phyloP scores from a whole-genome alignment of 768 basidiomycete species.

The Trametes maxima region DNA sequence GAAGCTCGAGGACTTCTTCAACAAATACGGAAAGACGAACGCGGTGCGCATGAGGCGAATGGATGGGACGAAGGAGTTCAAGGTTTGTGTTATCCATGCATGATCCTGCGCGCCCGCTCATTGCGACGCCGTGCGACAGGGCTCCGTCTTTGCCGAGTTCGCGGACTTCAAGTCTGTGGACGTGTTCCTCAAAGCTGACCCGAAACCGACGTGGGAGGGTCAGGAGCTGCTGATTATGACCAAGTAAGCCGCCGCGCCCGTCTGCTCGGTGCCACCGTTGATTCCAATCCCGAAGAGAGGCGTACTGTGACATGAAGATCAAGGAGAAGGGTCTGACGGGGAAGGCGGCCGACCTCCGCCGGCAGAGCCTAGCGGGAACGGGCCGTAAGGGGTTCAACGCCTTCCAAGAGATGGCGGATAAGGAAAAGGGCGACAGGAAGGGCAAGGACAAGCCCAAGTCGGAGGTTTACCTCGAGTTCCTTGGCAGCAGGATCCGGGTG shows the following conservation, averaged over 20 bases:
- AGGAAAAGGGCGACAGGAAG: constrained; percentile 29
- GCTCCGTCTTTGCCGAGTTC: constrained; percentile 94
- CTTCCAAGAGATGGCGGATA: constrained; percentile 63
- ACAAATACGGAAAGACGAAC: constrained; percentile 72
- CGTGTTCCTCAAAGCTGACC: constrained; percentile 77
- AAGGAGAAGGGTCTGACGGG: constrained; percentile 89
- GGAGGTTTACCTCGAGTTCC: constrained; percentile 73
- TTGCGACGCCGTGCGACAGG: constrained; percentile 43
- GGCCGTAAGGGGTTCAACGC: constrained; percentile 71
- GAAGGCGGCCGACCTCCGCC: constrained; percentile 63
- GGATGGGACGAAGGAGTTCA: constrained; percentile 83
- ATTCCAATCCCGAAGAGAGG: constrained; percentile 51
- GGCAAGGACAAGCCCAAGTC: constrained; percentile 41
- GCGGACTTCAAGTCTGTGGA: constrained; percentile 67
- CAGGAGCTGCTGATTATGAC: constrained; percentile 81
- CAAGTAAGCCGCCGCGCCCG: constrained; percentile 56
- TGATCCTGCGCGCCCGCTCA: background rate
- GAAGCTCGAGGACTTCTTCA: constrained; percentile 79
- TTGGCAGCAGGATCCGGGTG: constrained; percentile 70
- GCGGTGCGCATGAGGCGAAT: constrained; percentile 86
- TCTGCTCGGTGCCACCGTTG: background rate
- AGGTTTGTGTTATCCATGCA: constrained; percentile 50
- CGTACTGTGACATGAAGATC: constrained; percentile 94
- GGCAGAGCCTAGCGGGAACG: constrained; percentile 51
- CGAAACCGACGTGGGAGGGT: constrained; percentile 80